Percentiles rank a stretch among this genome's conserved stretches.
Evolutionary conservation across 1,139 yeast genomes (phyloP).

Genomic region (Groenewaldozyma sp.): DNA sequence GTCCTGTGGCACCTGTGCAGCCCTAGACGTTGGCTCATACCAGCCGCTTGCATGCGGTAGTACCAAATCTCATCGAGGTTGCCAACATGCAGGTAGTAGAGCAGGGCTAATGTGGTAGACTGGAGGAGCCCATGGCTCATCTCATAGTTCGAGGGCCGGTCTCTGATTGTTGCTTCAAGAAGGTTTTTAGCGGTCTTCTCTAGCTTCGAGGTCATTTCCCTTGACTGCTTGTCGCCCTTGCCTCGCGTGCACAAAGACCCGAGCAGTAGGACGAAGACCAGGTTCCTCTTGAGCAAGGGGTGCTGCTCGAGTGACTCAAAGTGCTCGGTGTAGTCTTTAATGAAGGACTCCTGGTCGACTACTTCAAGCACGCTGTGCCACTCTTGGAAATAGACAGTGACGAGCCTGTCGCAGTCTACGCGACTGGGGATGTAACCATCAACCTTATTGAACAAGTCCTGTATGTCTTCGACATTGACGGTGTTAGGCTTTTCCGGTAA

Average conservation of each 20-base stretch:
- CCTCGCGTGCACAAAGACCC: conserved; percentile 23
- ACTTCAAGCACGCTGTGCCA: conserved; percentile 72
- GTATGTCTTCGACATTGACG: not conserved
- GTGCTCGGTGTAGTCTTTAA: conserved; percentile 9
- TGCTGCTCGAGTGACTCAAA: not conserved
- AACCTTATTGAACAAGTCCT: too few species aligned
- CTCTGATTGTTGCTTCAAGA: not conserved
- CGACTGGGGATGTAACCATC: conserved; percentile 23
- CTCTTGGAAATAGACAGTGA: conserved; percentile 53
- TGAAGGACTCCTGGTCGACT: conserved; percentile 50
- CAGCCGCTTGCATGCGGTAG: conserved; percentile 62
- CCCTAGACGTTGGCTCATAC: conserved; percentile 81
- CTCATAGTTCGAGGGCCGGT: not conserved
- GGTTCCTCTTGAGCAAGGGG: not conserved
- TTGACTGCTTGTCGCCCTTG: conserved; percentile 5
- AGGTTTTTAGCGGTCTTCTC: conserved; percentile 7
- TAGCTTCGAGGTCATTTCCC: conserved; percentile 5
- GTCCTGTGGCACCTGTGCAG: conserved; percentile 85
- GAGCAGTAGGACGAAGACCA: conserved; percentile 32
- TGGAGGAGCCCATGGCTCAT: conserved; percentile 52
- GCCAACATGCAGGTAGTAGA: conserved; percentile 66
- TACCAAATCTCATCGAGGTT: conserved; percentile 68
- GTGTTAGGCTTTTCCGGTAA: not conserved
- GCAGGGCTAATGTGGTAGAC: conserved; percentile 55
- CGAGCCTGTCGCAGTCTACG: conserved; percentile 26